Evolutionary conservation across 495 filamentous ascomycete genomes (phyloP).

Genomic region (Xylaria grammica): DNA sequence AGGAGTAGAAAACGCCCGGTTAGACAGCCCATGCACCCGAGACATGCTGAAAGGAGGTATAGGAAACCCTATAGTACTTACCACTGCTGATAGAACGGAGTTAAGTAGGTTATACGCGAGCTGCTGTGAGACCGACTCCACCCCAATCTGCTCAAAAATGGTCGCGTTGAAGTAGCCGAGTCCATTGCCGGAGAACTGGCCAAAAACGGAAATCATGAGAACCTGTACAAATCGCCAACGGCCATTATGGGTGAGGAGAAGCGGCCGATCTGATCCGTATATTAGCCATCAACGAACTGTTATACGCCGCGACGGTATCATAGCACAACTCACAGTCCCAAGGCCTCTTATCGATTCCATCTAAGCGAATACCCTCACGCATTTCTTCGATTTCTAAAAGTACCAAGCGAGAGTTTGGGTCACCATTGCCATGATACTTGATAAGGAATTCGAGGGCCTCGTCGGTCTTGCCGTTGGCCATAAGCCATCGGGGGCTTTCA

Average conservation of each 20-base stretch:
- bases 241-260: conserved; percentile 49
- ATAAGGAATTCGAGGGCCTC: conserved; percentile 59
- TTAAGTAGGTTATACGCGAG: conserved; percentile 54
- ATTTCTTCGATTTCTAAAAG: conserved; percentile 64
- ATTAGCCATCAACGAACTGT: conserved; percentile 5
- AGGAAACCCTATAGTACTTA: not conserved
- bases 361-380: conserved; percentile 58
- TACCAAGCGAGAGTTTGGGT: conserved; percentile 58
- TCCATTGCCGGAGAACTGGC: conserved; percentile 58
- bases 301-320: not conserved
- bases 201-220: conserved; percentile 58
- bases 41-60: not conserved
- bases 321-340: conserved; percentile 45
- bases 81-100: conserved; percentile 47
- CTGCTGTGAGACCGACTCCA: conserved; percentile 42
- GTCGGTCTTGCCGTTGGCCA: conserved; percentile 58
- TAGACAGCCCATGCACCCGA: too few species aligned
- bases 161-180: conserved; percentile 40
- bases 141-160: conserved; percentile 41
- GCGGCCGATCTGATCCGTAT: conserved; percentile 43
- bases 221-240: conserved; percentile 56
- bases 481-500: conserved; percentile 67
- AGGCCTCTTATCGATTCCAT: conserved; percentile 60
- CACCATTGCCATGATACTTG: conserved; percentile 64
- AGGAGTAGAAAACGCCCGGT: too few species aligned